A percentile compares a stretch with the other conserved stretches of the same genome.
These are phyloP conservation scores for Yamadazyma sp. DNA, from an alignment of 805 yeast species.

Conservation along the genomic window DNA sequence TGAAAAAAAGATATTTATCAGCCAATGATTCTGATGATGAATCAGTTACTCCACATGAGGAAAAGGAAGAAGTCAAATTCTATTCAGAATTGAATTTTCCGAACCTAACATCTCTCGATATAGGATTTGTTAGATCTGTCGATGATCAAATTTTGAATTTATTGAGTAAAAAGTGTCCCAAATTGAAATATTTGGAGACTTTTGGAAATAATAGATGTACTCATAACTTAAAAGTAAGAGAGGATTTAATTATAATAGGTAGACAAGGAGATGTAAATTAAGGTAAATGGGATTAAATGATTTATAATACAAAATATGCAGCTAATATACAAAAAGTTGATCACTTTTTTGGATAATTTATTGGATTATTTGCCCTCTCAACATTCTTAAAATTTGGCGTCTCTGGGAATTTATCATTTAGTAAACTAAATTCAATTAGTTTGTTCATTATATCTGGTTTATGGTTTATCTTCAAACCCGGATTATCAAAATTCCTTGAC, in stretches of 20 bases:
- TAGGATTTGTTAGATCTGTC: slow-evolving; percentile 76
- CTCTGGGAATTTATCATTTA: slow-evolving; percentile 21
- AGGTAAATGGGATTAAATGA: not conserved
- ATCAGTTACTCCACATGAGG: slow-evolving; percentile 4
- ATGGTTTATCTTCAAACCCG: slow-evolving; percentile 32
- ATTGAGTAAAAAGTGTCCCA: slow-evolving; percentile 57
- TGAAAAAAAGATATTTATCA: slow-evolving; percentile 12
- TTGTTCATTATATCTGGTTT: slow-evolving; percentile 34
- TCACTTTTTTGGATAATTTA: slow-evolving; percentile 23
- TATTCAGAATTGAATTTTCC: slow-evolving; percentile 39
- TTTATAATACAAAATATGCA: not conserved
- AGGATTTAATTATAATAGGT: slow-evolving; percentile 65
- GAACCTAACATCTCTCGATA: slow-evolving; percentile 62
- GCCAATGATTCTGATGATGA: slow-evolving; percentile 8
- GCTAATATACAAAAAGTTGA: too few species aligned
- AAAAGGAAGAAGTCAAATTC: slow-evolving; percentile 9
- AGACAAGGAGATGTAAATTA: slow-evolving; percentile 64
- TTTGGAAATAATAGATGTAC: slow-evolving; percentile 77
- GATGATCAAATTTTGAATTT: slow-evolving; percentile 66
- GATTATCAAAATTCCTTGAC: slow-evolving; percentile 27
- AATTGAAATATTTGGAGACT: slow-evolving; percentile 66
- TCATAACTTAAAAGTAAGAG: slow-evolving; percentile 46
- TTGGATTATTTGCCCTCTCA: slow-evolving; percentile 49
- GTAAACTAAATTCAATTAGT: slow-evolving; percentile 19
- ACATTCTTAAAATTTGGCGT: slow-evolving; percentile 62